Evolutionary conservation across 2,329 filamentous ascomycete species (phyloP), one percentile per base, ranked within the genome.

Genomic region (Dryadomyces quercivorus): DNA sequence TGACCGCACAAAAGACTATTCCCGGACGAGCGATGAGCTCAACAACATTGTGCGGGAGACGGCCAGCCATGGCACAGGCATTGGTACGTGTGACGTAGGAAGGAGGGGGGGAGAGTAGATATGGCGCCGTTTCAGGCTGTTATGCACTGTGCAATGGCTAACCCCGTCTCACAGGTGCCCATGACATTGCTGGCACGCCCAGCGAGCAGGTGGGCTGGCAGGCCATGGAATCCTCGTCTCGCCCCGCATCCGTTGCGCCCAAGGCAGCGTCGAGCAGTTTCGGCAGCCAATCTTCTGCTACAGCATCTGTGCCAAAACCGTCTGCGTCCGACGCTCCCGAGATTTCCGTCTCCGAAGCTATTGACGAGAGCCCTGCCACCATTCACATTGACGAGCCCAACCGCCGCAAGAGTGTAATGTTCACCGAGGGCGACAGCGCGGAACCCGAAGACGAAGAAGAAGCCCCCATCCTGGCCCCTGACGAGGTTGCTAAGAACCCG

Each of bases 181-280:
- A 75, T 52, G 78, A 78, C 52, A 76, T 81, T 55, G 70, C 79
- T 51, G 82, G 87, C 55, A 93, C 90, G 4, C 93, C 93, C 2
- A 88, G 87, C 61, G 92, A 97, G 63, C 87, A 97, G 65, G 82
- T 95, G 62, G 93, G 88, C 20, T 95, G 91, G 70, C 80, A 89
- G 58, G 92, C 90, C 13, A 85, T 82, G 12, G 90, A 95, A 64
- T 95, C 90, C 64, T 77, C 83, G 16, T 86, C 85, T 34, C 85
- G 88, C 57, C 59, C 59, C 56, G 59, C 58, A 36, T 60, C 59
- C 5, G 55, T 52, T 15, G 57, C 56, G 16, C 58, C 55, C 53
- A 58, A 52, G 50, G 51, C 40, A 5, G 50, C 52, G 36, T 50
- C 56, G 2, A 55, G 26, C 53, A 58, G 58, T 50, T 56, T 55